Base-by-base conservation (phyloP, 2,329 filamentous ascomycete genomes). In the Monosporascus sp. region DNA sequence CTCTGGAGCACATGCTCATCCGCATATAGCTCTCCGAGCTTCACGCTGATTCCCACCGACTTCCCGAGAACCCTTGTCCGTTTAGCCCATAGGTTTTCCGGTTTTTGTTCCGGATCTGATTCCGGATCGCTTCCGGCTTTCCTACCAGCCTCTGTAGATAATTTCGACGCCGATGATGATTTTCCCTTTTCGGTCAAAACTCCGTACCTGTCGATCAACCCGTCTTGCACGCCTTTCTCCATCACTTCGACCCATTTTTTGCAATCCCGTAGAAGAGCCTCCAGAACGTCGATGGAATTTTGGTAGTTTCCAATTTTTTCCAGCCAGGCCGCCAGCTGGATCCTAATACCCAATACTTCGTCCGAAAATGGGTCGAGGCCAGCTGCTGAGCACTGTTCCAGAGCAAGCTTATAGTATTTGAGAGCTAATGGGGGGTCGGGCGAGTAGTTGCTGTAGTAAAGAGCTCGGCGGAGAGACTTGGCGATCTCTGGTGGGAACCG, bases 361-460 rank as follows among this genome's bases (percentile, higher is more conserved):
- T 97, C 89, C 4, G 89, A 92, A 67, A 92, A 95, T 0, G 89
- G 90, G 65, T 97, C 90, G 74, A 99, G 82, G 0, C 85, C 84
- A 49, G 88, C 66, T 63, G 90, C 84, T 48, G 84, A 75, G 53
- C 90, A 90, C 49, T 87, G 79, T 57, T 85, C 77, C 53, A 97
- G 76, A 3, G 92, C 91, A 59, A 88, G 81, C 62, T 85, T 85
- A 69, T 96, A 97, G 69, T 90, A 90, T 60, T 90, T 88, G 54
- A 95, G 76, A 1, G 93, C 92, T 51, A 88, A 79, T 54, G 87
- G 80, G 3, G 89, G 84, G 54, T 96, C 86, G 5, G 88, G 80
- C 39, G 83, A 78, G 58, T 87, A 82, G 64, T 94, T 92, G 59
- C 86, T 89, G 71, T 90, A 96, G 73, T 93, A 97, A 25, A 97